phyloP scores from a whole-genome alignment of 164 flowering plant species.

The Kalanchoe fedtschenkoi region DNA sequence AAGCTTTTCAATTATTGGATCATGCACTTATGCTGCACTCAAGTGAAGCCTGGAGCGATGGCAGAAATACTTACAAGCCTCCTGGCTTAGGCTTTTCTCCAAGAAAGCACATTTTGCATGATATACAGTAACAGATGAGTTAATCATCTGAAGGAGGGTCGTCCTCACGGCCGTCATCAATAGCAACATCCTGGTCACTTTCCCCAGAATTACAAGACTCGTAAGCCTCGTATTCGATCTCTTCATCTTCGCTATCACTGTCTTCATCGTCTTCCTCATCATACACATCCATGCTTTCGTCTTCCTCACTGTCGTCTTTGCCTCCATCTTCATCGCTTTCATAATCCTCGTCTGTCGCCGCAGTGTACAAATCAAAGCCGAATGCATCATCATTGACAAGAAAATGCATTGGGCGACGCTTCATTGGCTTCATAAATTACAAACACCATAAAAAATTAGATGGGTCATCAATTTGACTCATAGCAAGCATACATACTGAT shows the following conservation, averaged over 20 bases:
- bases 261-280: slow-evolving; percentile 9
- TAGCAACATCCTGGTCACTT: neutral
- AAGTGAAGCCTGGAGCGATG: neutral
- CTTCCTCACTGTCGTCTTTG: slow-evolving; percentile 10
- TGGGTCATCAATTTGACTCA: too few species aligned
- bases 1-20: too few species aligned
- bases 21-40: too few species aligned
- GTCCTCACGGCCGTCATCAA: neutral
- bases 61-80: neutral
- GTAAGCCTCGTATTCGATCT: neutral
- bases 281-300: neutral
- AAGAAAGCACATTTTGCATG: neutral
- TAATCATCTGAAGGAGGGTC: neutral
- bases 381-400: slow-evolving; percentile 9
- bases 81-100: neutral
- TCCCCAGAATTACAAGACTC: neutral
- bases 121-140: neutral
- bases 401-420: too few species aligned
- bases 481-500: too few species aligned
- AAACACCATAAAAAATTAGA: neutral
- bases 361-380: slow-evolving; percentile 7
- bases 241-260: slow-evolving; percentile 7
- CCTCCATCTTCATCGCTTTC: slow-evolving; percentile 14
- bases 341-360: slow-evolving; percentile 12
- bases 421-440: too few species aligned